Evolutionary conservation across 2,329 filamentous ascomycete genomes (phyloP).

Genomic region (Colletotrichum simmondsii): DNA sequence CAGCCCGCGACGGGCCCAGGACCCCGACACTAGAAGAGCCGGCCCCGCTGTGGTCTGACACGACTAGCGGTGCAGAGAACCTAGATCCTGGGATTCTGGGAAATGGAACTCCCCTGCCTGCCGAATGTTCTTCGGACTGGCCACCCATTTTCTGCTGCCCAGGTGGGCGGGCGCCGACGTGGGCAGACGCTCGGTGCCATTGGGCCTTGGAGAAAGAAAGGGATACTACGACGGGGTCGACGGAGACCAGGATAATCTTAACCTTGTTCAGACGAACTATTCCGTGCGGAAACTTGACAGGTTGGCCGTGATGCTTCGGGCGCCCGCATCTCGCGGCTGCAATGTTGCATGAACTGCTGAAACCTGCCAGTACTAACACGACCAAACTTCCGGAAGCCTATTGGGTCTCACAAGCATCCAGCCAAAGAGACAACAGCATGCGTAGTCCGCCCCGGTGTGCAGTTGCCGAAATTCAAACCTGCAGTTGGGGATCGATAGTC

Average conservation of each 20-base stretch:
- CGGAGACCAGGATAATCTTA: neutral
- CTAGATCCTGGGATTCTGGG: neutral
- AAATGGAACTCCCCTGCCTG: neutral
- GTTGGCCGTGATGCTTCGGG: neutral
- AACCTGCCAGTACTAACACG: neutral
- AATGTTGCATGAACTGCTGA: neutral
- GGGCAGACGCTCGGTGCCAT: constrained; percentile 1
- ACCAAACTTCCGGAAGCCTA: neutral
- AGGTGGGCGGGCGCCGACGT: neutral
- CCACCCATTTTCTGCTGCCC: neutral
- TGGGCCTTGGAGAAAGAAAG: neutral
- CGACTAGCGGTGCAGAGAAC: neutral
- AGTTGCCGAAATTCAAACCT: neutral
- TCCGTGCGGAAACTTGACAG: neutral
- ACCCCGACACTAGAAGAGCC: constrained; percentile 2
- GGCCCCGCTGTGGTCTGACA: neutral
- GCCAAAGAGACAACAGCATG: too few relatives aligned
- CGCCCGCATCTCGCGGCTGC: neutral
- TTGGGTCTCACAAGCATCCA: neutral
- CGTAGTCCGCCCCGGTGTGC: too few relatives aligned
- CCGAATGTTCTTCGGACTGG: neutral
- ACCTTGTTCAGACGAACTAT: constrained; percentile 19
- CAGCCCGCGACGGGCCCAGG: neutral
- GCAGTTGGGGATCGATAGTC: neutral
- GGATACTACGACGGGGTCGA: neutral